Base-by-base conservation (phyloP, 345 rosid genomes). In the Linum lewisii region DNA sequence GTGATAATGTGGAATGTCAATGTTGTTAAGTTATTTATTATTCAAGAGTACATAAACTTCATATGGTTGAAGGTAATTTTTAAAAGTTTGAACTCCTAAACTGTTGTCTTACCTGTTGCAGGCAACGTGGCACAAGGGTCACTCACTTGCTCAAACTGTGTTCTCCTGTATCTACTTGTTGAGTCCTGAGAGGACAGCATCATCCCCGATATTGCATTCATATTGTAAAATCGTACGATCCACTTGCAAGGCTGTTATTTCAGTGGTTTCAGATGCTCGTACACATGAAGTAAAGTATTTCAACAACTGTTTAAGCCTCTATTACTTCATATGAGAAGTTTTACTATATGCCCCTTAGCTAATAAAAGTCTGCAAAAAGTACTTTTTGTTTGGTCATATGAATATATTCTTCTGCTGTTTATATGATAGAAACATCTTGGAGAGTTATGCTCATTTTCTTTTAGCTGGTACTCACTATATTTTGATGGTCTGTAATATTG, bases 71-170 rank as follows among this genome's bases (percentile, higher is more conserved):
- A 29, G 34, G 34, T 8, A 29, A 4, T 3, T 29, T 29, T 29
- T 29, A 4, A 20, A 26, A 23, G 50, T 14, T 10, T 53, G 37
- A 42, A 14, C 0, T 44, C 58, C 65, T 73, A 51, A 78, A 57
- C 22, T 59, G 4, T 67, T 29, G 58, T 55, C 68, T 72, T 69
- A 29, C 63, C 50, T 42, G 66, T 80, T 77, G 79, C 84, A 93
- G 99, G 99, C 90, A 61, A 83, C 99, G 54, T 93, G 99, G 99
- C 99, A 93, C 75, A 83, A 72, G 83, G 99, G 99, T 71, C 97
- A 93, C 72, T 89, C 97, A 47, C 65, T 93, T 82, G 95, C 99
- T 47, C 99, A 93, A 76, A 93, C 97, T 61, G 99, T 93, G 69
- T 89, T 89, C 80, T 87, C 99, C n/a, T 93, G 99, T 79, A 71